Base-by-base conservation (phyloP, 768 basidiomycete genomes). In the Suillus luteus region DNA sequence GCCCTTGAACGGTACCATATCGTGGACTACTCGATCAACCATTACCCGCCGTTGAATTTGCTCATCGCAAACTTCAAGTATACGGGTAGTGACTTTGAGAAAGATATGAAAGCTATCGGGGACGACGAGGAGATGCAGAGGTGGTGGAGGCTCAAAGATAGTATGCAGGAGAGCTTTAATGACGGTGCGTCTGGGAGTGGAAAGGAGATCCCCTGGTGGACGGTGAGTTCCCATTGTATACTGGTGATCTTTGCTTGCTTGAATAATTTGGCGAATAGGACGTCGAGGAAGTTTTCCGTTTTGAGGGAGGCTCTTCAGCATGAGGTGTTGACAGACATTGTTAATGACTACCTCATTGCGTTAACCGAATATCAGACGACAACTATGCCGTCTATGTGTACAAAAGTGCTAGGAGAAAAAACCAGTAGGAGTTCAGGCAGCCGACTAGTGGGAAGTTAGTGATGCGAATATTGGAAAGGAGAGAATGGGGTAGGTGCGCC, bases 11-110 rank as follows among this genome's bases (percentile, higher is more conserved):
- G 81, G 12, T 82, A 88, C 58, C 84, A 92, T 72, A 83, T 92
- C 62, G 76, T 78, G 43, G 90, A 93, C 75, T 93, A 93, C 72
- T 89, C 89, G 19, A 93, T 93, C 73, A 81, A 89, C 68, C 83
- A 90, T 70, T 84, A 87, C 68, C 82, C 85, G 19, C 83, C 83
- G 5, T 77, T 87, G 31, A 80, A 80, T 37, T 81, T 93, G 48
- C 82, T 93, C n/a, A 83, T 92, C 65, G 90, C 90, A n/a, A 86
- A 81, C 52, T 89, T 93, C 81, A 89, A 89, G 69, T 92, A 92
- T 69, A 85, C 79, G 0, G 92, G 91, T 0, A 64, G 76, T 3
- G 83, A 93, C 67, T 91, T 84, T 44, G 85, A 82, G 48, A 77
- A 66, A 15, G 91, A 92, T 68, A 92, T 92, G 90, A 79, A 76